A percentile compares a stretch with the other conserved stretches of the same genome.
phyloP scores from a whole-genome alignment of 768 basidiomycete species.

The Russula sp. region DNA sequence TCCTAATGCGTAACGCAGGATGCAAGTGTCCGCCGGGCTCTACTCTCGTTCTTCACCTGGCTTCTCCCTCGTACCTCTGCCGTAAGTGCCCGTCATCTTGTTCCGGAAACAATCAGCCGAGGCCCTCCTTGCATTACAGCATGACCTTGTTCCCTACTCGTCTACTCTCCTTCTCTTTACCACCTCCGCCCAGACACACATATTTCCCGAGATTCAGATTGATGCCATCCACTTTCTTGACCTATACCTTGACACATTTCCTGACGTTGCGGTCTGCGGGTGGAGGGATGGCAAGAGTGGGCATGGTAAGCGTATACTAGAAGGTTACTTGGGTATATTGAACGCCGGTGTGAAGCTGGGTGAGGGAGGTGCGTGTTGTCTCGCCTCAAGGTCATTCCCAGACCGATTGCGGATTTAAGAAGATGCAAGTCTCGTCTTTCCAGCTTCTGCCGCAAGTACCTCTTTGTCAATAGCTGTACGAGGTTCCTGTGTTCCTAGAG shows the following conservation, averaged over 20 bases:
- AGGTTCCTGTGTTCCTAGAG: background rate
- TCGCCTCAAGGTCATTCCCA: background rate
- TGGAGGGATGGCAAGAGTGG: slow-evolving; percentile 53
- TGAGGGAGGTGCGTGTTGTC: slow-evolving; percentile 39
- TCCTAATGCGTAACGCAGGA: slow-evolving; percentile 46
- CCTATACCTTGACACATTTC: slow-evolving; percentile 64
- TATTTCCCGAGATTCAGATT: slow-evolving; percentile 90
- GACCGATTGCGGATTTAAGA: slow-evolving; percentile 22
- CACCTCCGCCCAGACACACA: slow-evolving; percentile 87
- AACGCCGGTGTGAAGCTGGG: slow-evolving; percentile 61
- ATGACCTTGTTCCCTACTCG: slow-evolving; percentile 67
- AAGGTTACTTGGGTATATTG: slow-evolving; percentile 77
- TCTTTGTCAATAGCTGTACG: slow-evolving; percentile 59
- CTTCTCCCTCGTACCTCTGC: slow-evolving; percentile 55
- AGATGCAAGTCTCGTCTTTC: slow-evolving; percentile 34
- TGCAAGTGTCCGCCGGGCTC: slow-evolving; percentile 64
- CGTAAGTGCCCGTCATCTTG: slow-evolving; percentile 34
- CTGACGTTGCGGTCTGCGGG: slow-evolving; percentile 56
- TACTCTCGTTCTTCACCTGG: slow-evolving; percentile 69
- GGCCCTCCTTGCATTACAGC: slow-evolving; percentile 36
- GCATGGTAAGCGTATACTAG: slow-evolving; percentile 60
- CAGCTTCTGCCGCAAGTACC: slow-evolving; percentile 60
- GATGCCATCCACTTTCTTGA: slow-evolving; percentile 82
- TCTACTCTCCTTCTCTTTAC: slow-evolving; percentile 75
- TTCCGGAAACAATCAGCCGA: background rate